Base-by-base conservation (phyloP, 2,329 filamentous ascomycete genomes). In the Sclerotiophoma versabilis region DNA sequence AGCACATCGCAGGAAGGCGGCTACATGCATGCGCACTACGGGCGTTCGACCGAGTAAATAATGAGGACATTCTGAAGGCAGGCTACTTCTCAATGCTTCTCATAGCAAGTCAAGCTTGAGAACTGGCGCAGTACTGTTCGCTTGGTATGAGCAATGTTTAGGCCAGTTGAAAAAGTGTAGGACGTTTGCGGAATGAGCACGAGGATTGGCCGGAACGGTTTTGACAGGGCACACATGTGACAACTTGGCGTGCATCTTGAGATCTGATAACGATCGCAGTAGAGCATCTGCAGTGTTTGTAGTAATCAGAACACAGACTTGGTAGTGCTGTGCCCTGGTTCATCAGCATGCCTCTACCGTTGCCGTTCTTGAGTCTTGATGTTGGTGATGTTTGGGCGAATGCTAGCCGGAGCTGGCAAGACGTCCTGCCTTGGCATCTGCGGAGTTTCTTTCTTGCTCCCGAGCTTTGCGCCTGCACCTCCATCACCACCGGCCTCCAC, bases 391-490 rank as follows among this genome's bases (percentile, higher is more conserved):
- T 25, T 10, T 29, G 45, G n/a, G 23, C 30, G 45, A 46, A 41
- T 49, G 45, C 45, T 45, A 45, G 39, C 46, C 45, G 41, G 34
- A 36, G 51, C 45, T 41, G 51, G 45, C 41, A 45, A 41, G 41
- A 42, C 26, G 19, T 41, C 42, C 34, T 45, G 27, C 41, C 41
- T 54, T 54, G 51, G 51, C 51, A 20, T 26, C 12, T 38, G 58
- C 52, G 58, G 58, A 69, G 66, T 69, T 66, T 64, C 63, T 68
- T 69, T 70, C 67, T 63, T 60, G 53, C 52, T 54, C 33, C 50
- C 60, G 64, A 65, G 60, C 62, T 65, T 65, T 66, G 60, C 62
- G 62, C 49, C 45, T 49, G 41, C 49, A 56, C 49, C 51, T 55
- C 45, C 63, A 62, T 60, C 61, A 59, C 54, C 59, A 61, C 61